Evolutionary conservation across 2,329 filamentous ascomycete genomes (phyloP).

Genomic region (Zymoseptoria brevis): DNA sequence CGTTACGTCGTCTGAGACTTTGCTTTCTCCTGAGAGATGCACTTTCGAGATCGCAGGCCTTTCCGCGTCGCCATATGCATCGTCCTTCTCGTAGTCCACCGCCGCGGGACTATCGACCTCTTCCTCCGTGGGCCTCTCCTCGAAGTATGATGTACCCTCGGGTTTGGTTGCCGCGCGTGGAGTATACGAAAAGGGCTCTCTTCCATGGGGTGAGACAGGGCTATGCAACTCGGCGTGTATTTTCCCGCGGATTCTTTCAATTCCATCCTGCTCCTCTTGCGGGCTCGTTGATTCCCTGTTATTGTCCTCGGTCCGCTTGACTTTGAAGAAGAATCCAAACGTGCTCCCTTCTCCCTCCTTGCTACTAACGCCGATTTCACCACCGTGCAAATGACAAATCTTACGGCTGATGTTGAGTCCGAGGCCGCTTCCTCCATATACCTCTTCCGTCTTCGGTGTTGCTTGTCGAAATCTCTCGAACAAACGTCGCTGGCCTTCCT

Average conservation of each 20-base stretch:
- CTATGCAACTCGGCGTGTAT: background rate
- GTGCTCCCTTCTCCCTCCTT: constrained; percentile 31
- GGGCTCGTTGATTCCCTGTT: background rate
- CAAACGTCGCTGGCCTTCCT: constrained; percentile 33
- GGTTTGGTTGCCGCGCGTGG: background rate
- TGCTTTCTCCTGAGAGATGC: constrained; percentile 2
- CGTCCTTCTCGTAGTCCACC: background rate
- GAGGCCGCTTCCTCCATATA: constrained; percentile 39
- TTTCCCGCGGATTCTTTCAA: background rate
- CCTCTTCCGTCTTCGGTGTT: constrained; percentile 27
- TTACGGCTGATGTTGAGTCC: constrained; percentile 41
- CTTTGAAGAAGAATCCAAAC: constrained; percentile 39
- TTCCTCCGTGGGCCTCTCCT: background rate
- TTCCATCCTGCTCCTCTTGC: constrained; percentile 3
- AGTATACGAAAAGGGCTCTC: background rate
- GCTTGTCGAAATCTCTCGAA: constrained; percentile 38
- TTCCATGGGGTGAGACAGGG: background rate
- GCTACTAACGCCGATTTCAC: constrained; percentile 39
- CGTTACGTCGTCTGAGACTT: constrained; percentile 8
- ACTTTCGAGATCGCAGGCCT: constrained; percentile 1
- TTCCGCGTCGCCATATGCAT: background rate
- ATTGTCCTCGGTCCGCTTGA: constrained; percentile 8
- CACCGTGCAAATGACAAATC: constrained; percentile 37
- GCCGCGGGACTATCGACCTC: background rate
- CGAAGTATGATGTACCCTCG: background rate